Percentiles rank a stretch among this genome's conserved stretches.
These are phyloP conservation scores for Blastobotrys robertii DNA, from an alignment of 805 yeast species.

Conservation along the genomic window DNA sequence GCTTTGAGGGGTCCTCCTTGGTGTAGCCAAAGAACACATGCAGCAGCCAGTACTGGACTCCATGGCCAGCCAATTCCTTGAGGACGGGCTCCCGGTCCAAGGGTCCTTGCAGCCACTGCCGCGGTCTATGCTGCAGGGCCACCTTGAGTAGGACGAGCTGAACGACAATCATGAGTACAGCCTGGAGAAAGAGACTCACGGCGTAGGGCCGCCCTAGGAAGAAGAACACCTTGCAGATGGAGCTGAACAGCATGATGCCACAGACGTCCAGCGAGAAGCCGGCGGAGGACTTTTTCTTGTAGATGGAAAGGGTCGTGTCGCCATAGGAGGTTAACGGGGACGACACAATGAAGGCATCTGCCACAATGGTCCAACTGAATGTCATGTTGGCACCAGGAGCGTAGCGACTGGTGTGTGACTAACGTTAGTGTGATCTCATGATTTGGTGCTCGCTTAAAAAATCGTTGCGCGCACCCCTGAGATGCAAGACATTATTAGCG, in stretches of 20 bases:
- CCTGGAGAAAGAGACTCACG: conserved; percentile 64
- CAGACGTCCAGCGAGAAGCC: conserved; percentile 92
- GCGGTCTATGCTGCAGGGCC: conserved; percentile 36
- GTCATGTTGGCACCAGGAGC: not conserved
- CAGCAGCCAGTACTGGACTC: too few species aligned
- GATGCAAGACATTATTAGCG: too few species aligned
- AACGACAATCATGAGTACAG: conserved; percentile 74
- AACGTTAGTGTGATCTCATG: not conserved
- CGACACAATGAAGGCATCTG: conserved; percentile 56
- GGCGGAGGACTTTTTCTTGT: conserved; percentile 49
- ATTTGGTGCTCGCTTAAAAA: not conserved
- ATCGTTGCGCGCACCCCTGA: conserved; percentile 1
- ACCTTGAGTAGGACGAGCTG: conserved; percentile 57
- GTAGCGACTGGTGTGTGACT: not conserved
- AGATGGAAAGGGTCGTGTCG: conserved; percentile 63
- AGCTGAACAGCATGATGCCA: conserved; percentile 78
- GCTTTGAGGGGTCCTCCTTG: too few species aligned
- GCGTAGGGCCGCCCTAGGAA: conserved; percentile 77
- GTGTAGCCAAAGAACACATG: too few species aligned
- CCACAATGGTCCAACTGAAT: conserved; percentile 1
- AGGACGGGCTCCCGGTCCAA: conserved; percentile 54
- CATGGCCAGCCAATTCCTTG: too few species aligned
- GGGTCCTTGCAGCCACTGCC: conserved; percentile 40
- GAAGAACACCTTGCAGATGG: conserved; percentile 63
- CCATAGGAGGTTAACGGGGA: conserved; percentile 87